Base-by-base conservation (phyloP, 2,329 filamentous ascomycete species). In the Nectriaceae sp. region DNA sequence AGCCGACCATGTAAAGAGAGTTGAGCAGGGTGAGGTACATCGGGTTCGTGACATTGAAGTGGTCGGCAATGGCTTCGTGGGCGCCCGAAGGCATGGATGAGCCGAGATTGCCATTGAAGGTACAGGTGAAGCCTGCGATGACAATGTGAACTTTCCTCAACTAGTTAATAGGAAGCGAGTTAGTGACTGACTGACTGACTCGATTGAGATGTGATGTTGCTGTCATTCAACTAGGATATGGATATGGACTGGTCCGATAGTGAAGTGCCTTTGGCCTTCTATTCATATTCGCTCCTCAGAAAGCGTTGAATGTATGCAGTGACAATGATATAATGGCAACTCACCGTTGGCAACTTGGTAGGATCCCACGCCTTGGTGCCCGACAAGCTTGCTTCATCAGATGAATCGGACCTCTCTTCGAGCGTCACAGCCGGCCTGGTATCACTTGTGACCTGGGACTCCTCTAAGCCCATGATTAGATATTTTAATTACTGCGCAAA, bases 51-150 rank as follows among this genome's bases (percentile, higher is more conserved):
- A 69, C 61, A 13, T 43, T 33, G 41, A 69, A 69, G 13, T 60
- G 53, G 5, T 59, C 55, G 15, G 64, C 50, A 24, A 69, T 66
- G 49, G 64, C 57, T n/a, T 67, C 55, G n/a, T 69, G 63, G n/a
- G 66, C 67, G 1, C 67, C 67, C 1, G 65, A 68, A 6, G 66
- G 66, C 57, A 70, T 67, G 3, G 67, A 67, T 2, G 67, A 68
- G 11, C 67, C 67, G 24, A 69, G 63, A 51, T 69, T 69, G 21
- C 67, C 64, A 19, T 68, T 69, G 49, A 70, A 66, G 10, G 66
- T 70, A 44, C 66, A 69, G 2, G 63, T 67, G 48, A 70, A 68
- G 19, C 67, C 67, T 18, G 66, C 66, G 10, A 67, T 46, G 40
- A 70, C 50, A 39, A 70, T 62, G 52, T 68, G 65, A 5, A 68